Percentiles rank a stretch among this genome's conserved stretches.
These are phyloP conservation scores for Cutaneotrichosporon cyanovorans DNA, from an alignment of 1,284 basidiomycete genomes.

Conservation along the genomic window DNA sequence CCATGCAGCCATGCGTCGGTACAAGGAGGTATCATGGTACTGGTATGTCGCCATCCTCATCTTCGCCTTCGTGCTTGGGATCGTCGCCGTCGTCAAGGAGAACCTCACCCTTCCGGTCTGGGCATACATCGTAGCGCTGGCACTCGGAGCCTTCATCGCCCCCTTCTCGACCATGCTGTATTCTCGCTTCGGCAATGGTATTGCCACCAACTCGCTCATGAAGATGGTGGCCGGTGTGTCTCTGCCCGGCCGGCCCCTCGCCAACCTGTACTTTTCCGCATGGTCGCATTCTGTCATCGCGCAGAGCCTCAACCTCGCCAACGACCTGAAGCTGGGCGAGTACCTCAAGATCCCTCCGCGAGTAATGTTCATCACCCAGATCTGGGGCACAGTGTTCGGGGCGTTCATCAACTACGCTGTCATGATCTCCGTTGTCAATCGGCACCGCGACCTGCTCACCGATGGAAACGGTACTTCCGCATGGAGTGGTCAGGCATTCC, in stretches of 20 bases:
- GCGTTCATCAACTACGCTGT: slow-evolving; percentile 29
- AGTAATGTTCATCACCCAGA: slow-evolving; percentile 22
- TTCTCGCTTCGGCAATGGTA: slow-evolving; percentile 20
- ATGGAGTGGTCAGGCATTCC: slow-evolving; percentile 15
- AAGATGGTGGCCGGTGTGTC: slow-evolving; percentile 23
- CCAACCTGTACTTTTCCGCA: slow-evolving; percentile 23
- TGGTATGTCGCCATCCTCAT: slow-evolving; percentile 26
- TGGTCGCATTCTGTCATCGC: slow-evolving; percentile 22
- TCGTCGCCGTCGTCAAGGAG: slow-evolving; percentile 21
- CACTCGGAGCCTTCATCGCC: slow-evolving; percentile 19
- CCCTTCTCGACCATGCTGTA: slow-evolving; percentile 22
- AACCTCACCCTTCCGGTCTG: slow-evolving; percentile 21
- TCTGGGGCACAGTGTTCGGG: slow-evolving; percentile 26
- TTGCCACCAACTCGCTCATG: slow-evolving; percentile 21
- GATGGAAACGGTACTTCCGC: slow-evolving; percentile 12
- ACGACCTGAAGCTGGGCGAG: slow-evolving; percentile 22
- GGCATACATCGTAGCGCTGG: slow-evolving; percentile 19
- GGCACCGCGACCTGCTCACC: slow-evolving; percentile 22
- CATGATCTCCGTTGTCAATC: slow-evolving; percentile 22
- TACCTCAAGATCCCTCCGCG: slow-evolving; percentile 29
- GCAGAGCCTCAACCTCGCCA: slow-evolving; percentile 16
- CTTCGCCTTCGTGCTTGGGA: slow-evolving; percentile 18
- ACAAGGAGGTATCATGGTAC: slow-evolving; percentile 31
- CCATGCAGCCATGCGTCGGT: slow-evolving; percentile 40
- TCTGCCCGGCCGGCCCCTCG: slow-evolving; percentile 22